These are phyloP conservation scores for Verticillium dahliae DNA, from an alignment of 2,329 filamentous ascomycete species.

Conservation along the genomic window DNA sequence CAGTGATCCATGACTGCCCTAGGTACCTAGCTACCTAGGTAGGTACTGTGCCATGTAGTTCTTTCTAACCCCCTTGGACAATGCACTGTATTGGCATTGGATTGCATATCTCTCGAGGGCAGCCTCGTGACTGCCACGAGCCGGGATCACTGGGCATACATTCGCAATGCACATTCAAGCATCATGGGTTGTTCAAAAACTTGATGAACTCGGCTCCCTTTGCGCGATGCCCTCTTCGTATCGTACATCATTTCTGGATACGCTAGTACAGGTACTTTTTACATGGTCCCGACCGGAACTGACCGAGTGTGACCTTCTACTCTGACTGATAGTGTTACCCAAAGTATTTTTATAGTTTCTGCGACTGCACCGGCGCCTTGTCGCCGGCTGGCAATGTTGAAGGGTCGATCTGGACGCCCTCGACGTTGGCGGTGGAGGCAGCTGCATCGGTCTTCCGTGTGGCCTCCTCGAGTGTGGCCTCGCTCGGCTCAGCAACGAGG, in stretches of 20 bases:
- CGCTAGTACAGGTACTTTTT: neutral
- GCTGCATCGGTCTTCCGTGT: neutral
- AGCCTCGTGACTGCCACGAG: neutral
- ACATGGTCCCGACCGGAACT: neutral
- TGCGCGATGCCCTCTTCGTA: neutral
- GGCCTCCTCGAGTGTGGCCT: constrained; percentile 1
- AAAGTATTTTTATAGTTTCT: constrained; percentile 4
- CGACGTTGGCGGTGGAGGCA: neutral
- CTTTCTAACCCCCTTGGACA: neutral
- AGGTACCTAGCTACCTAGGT: no score
- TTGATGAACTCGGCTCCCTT: neutral
- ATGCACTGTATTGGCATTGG: neutral
- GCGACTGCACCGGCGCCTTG: constrained; percentile 6
- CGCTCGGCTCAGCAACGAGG: constrained; percentile 23
- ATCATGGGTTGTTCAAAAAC: neutral
- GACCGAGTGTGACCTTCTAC: neutral
- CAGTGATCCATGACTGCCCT: neutral
- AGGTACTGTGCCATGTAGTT: no score
- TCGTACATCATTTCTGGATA: neutral
- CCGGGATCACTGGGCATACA: neutral
- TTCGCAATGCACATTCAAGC: neutral
- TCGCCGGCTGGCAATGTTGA: constrained; percentile 5
- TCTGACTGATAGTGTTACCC: neutral
- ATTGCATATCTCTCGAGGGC: neutral
- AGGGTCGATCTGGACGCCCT: constrained; percentile 2